Base-by-base conservation (phyloP, 768 basidiomycete species). In the Chalciporus piperatus region DNA sequence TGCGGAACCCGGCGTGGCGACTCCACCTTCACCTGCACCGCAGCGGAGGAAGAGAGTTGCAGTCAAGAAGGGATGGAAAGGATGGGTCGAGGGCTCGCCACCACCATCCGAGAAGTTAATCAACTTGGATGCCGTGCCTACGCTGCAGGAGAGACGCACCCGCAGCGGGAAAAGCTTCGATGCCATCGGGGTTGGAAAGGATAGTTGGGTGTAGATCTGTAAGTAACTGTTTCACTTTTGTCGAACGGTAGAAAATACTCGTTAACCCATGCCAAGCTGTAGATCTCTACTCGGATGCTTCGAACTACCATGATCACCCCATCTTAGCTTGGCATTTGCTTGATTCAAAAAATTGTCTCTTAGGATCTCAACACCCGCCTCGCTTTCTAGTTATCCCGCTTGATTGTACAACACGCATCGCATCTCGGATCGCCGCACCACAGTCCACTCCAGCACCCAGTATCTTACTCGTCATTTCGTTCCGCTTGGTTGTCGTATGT, bases 61-160 rank as follows among this genome's bases (percentile, higher is more conserved):
- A 0, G 84, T 79, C 32, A 84, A 78, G 70, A 92, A 92, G 68
- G 89, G 89, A 16, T 92, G 89, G 89, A 92, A 92, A 74, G 89
- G 89, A 35, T 92, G 89, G 89, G 86, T 92, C 19, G 89, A 90
- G 73, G 89, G 88, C 58, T 89, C 88, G 19, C 87, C 87, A 22
- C 82, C 83, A 47, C 86, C 89, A 19, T 88, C 87, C 14, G 79
- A 83, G 60, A 90, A 89, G 67, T 73, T 90, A 46, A 91, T 91
- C 70, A 90, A 90, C 62, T 76, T 91, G 54, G 89, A 92, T 66
- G 76, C 77, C 30, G 85, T 84, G 2, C 80, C 83, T 23, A 71
- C 86, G 7, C 76, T 91, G 10, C 81, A 80, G 54, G 89, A 91
- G 70, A 73, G 89, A 52, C 79, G 84, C 54, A 87, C 87, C n/a